Percentiles rank a stretch among this genome's conserved stretches.
Evolutionary conservation across 164 flowering plant genomes (phyloP).

Genomic region (Berberis vulgaris): DNA sequence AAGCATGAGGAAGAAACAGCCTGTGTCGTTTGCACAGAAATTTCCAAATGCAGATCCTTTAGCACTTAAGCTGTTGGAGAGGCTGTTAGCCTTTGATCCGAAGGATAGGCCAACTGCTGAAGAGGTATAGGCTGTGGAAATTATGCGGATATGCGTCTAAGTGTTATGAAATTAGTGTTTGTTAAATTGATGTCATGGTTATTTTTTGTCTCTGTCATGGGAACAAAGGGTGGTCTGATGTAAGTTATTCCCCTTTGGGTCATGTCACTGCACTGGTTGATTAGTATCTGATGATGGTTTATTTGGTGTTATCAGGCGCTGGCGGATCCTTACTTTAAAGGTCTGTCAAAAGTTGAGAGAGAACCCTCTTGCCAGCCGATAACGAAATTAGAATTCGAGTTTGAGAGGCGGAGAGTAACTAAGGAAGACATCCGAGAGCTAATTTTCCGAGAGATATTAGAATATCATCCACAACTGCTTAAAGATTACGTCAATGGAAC

Average conservation of each 20-base stretch:
- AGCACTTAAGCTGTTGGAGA: constrained; percentile 62
- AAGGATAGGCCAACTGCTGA: constrained; percentile 92
- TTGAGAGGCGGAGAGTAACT: constrained; percentile 79
- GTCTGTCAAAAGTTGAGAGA: constrained; percentile 71
- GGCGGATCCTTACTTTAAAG: constrained; percentile 88
- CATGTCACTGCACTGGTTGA: no score
- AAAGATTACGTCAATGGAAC: constrained; percentile 75
- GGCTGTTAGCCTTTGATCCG: constrained; percentile 89
- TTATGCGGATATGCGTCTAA: no score
- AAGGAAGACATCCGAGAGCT: constrained; percentile 84
- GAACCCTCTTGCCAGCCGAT: constrained; percentile 93
- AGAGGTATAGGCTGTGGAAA: constrained; percentile 41
- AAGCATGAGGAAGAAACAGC: constrained; percentile 85
- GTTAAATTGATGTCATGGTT: no score
- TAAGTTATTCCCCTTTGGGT: no score
- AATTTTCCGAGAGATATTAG: constrained; percentile 78
- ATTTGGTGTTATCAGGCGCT: constrained; percentile 42
- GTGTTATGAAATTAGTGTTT: no score
- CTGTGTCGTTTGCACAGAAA: constrained; percentile 62
- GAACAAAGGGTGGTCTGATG: no score
- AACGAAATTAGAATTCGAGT: constrained; percentile 84
- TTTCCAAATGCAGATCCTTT: constrained; percentile 92
- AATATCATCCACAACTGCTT: constrained; percentile 85
- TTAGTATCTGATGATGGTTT: background rate
- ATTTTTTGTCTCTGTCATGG: no score